Evolutionary conservation across 345 rosid genomes (phyloP).

Genomic region (Euphorbia pulcherrima): DNA sequence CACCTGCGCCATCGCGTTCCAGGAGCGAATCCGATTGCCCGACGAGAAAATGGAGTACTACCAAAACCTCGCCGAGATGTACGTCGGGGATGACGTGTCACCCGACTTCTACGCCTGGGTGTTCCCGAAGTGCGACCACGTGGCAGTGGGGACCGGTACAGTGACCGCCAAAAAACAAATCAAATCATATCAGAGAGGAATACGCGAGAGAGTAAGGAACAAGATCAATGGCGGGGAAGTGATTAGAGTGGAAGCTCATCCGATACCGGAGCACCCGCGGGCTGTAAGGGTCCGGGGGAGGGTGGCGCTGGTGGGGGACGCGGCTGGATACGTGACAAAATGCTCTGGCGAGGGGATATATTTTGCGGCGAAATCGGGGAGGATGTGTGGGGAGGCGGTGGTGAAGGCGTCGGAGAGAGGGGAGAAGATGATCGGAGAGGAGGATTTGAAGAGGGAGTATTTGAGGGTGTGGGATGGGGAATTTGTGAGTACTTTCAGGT

Average conservation of each 20-base stretch:
- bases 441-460: conserved; percentile 57
- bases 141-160: conserved; percentile 70
- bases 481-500: conserved; percentile 42
- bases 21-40: conserved; percentile 58
- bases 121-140: conserved; percentile 73
- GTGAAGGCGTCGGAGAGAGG: conserved; percentile 60
- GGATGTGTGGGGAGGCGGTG: conserved; percentile 61
- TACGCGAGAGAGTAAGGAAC: conserved; percentile 37
- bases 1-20: conserved; percentile 60
- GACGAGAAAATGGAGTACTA: conserved; percentile 61
- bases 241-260: conserved; percentile 72
- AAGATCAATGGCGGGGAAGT: conserved; percentile 53
- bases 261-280: conserved; percentile 71
- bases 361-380: conserved; percentile 66
- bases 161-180: conserved; percentile 38
- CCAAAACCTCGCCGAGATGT: conserved; percentile 62
- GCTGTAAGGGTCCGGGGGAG: conserved; percentile 45
- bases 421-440: conserved; percentile 34
- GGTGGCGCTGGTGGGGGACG: conserved; percentile 64
- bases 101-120: conserved; percentile 79
- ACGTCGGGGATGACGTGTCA: conserved; percentile 66
- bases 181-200: conserved; percentile 43
- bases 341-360: conserved; percentile 71
- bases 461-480: conserved; percentile 48
- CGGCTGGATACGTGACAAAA: conserved; percentile 62